These are phyloP conservation scores for sorghum (Sorghum bicolor) DNA, from an alignment of 176 grass and related monocot species.

Conservation along the genomic window Sorghum_bicolor_NCBIv3 NC_012872.2:11964001-11964500, in stretches of 20 bases:
- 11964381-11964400: not conserved
- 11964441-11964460: not conserved
- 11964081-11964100: too few species aligned
- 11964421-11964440: not conserved
- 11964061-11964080: not conserved
- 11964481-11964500: not conserved
- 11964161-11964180: not conserved
- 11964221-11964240: not conserved
- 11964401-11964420: not conserved
- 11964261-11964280: not conserved
- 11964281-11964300: slow-evolving; percentile 11
- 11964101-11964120: not conserved
- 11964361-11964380: not conserved
- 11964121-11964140: not conserved
- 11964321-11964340: not conserved
- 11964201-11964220: slow-evolving; percentile 26
- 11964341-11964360: not conserved
- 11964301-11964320: slow-evolving; percentile 1
- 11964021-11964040: too few species aligned
- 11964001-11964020: too few species aligned
- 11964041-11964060: not conserved
- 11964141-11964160: not conserved
- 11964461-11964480: not conserved
- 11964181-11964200: not conserved
- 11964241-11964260: not conserved